Evolutionary conservation across 2,329 filamentous ascomycete species (phyloP), one percentile per base, ranked within the genome.

Genomic region (Aspergillus neotritici): DNA sequence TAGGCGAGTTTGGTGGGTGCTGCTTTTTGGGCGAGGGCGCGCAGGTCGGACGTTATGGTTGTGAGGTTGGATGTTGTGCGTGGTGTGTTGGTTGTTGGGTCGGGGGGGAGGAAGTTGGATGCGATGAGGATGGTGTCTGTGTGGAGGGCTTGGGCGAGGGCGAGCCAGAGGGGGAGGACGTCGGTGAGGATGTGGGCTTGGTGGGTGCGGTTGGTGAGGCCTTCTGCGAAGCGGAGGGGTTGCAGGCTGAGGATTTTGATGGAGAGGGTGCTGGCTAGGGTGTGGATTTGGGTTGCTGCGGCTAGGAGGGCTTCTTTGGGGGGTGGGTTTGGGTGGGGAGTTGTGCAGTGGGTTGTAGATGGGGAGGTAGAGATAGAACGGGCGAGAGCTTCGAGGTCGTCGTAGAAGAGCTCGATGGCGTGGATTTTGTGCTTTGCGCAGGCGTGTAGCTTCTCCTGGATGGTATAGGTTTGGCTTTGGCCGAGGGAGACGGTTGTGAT

Each of bases 401-500:
- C 62, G 45, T 61, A 61, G 50, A 65, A 65, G 36, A 66, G 58
- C 45, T 66, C 63, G 40, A 65, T 62, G n/a, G 61, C 63, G 21
- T 61, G 43, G 50, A 62, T 65, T 32, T 60, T 60, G 41, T 63
- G 50, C 4, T 42, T 70, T 5, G 77, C 70, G 8, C 86, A 86
- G 68, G 81, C 77, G 58, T 82, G 74, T 37, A 91, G 75, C 59
- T 89, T 91, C 58, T 77, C 68, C 1, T 73, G 64, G 15, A 91
- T 72, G 21, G 73, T 70, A 63, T 91, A 86, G 50, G 84, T 79
- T 58, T 83, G 83, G 55, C 80, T 81, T 33, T 84, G 80, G 33
- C 86, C 86, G 1, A 91, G 74, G 37, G 84, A 89, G 75, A 89
- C 86, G 49, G 84, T 85, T 45, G 82, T 82, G 58, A 91, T 89